A percentile compares a stretch with the other conserved stretches of the same genome.
Conservation (phyloP, 2,329 filamentous ascomycete genomes). For the Emmonsiellopsis sp. region DNA sequence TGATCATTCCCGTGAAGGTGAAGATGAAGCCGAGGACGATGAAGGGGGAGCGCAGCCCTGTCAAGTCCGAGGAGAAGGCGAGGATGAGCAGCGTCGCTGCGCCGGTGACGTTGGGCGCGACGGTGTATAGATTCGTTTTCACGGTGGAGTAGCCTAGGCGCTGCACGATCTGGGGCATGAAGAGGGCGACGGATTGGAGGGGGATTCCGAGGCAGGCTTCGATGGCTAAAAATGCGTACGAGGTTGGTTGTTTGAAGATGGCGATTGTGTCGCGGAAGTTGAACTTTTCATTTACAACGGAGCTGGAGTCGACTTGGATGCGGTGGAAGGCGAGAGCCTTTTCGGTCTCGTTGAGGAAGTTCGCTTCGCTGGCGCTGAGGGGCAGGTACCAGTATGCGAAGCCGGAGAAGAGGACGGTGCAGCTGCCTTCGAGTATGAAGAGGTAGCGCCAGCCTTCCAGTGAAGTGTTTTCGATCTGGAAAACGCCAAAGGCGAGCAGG, state of each 20-base stretch:
- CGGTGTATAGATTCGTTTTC: slow-evolving; percentile 72
- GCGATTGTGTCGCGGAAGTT: slow-evolving; percentile 42
- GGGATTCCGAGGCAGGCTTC: slow-evolving; percentile 53
- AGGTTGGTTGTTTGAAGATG: slow-evolving; percentile 47
- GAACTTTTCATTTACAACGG: slow-evolving; percentile 51
- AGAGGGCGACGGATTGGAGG: slow-evolving; percentile 48
- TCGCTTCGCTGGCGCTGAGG: slow-evolving; percentile 52
- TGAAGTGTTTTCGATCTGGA: slow-evolving; percentile 45
- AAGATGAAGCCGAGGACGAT: slow-evolving; percentile 65
- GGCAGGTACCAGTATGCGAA: slow-evolving; percentile 66
- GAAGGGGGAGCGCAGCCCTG: slow-evolving; percentile 62
- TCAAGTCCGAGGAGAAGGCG: slow-evolving; percentile 60
- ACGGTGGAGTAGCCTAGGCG: slow-evolving; percentile 46
- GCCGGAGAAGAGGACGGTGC: slow-evolving; percentile 52
- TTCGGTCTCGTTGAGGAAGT: slow-evolving; percentile 58
- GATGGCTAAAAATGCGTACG: slow-evolving; percentile 47
- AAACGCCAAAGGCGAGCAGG: slow-evolving; percentile 52
- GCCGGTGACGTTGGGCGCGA: slow-evolving; percentile 68
- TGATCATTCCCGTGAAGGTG: slow-evolving; percentile 69
- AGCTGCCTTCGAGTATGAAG: slow-evolving; percentile 48
- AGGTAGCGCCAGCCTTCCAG: slow-evolving; percentile 46
- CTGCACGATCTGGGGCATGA: slow-evolving; percentile 50
- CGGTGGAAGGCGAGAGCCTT: slow-evolving; percentile 60
- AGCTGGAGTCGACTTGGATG: slow-evolving; percentile 67
- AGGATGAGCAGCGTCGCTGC: slow-evolving; percentile 63